These are phyloP conservation scores for Aspergillus sp. DNA, from an alignment of 2,329 filamentous ascomycete species.

Conservation along the genomic window DNA sequence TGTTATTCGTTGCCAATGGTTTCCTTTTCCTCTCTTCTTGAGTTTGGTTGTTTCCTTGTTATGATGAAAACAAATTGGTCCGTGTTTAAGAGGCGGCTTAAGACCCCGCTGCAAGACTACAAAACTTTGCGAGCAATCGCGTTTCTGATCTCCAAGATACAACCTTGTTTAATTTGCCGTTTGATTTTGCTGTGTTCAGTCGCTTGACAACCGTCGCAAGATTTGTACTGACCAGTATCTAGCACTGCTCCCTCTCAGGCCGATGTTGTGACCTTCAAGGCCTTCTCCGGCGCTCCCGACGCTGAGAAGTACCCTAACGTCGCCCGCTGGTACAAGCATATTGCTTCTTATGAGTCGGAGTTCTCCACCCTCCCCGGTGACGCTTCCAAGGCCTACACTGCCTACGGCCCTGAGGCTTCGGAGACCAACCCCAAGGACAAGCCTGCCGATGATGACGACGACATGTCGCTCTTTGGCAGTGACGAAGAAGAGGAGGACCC, in stretches of 20 bases:
- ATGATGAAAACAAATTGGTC: constrained; percentile 87
- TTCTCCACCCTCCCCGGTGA: constrained; percentile 88
- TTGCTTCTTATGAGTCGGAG: constrained; percentile 84
- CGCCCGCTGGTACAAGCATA: constrained; percentile 98
- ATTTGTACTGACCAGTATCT: constrained; percentile 11
- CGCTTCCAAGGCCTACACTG: constrained; percentile 77
- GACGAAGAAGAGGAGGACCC: constrained; percentile 92
- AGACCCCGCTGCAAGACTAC: constrained; percentile 81
- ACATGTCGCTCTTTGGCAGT: constrained; percentile 87
- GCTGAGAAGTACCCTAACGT: constrained; percentile 86
- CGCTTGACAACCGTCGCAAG: constrained; percentile 1
- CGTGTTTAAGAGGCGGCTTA: constrained; percentile 93
- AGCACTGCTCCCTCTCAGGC: constrained; percentile 76
- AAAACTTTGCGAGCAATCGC: constrained; percentile 63
- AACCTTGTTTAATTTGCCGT: not conserved
- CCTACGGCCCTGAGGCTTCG: constrained; percentile 78
- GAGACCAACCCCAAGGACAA: constrained; percentile 83
- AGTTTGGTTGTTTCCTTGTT: constrained; percentile 18
- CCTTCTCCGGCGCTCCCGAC: constrained; percentile 66
- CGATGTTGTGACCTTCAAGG: constrained; percentile 94
- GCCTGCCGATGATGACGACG: constrained; percentile 70
- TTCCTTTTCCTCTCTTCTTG: not conserved
- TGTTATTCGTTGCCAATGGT: constrained; percentile 9
- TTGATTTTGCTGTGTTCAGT: constrained; percentile 11
- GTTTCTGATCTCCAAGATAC: constrained; percentile 56